These are phyloP conservation scores for Oxytropis ochrocephala DNA, from an alignment of 306 rosid genomes.

Conservation along the genomic window DNA sequence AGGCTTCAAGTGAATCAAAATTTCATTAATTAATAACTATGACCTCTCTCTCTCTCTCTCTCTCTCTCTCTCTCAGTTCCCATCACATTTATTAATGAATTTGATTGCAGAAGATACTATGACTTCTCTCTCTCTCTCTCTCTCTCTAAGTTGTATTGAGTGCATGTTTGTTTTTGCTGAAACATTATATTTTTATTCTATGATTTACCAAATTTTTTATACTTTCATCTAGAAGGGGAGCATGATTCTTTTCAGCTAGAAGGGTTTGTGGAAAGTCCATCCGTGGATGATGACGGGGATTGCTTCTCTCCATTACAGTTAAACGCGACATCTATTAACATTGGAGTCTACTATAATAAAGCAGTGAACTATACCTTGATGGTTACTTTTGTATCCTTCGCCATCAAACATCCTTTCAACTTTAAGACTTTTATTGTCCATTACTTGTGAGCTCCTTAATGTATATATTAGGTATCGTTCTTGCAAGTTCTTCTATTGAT, in stretches of 20 bases:
- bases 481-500: constrained; percentile 95
- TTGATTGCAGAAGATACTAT: neutral
- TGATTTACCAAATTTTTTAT: constrained; percentile 19
- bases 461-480: constrained; percentile 66
- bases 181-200: neutral
- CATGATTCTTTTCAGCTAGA: constrained; percentile 70
- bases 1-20: neutral
- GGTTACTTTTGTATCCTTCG: constrained; percentile 99
- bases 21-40: too few relatives aligned
- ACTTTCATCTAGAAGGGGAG: constrained; percentile 55
- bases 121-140: neutral
- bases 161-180: neutral
- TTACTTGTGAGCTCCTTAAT: constrained; percentile 46
- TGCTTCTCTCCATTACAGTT: constrained; percentile 81
- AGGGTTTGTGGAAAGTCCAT: constrained; percentile 93
- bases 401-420: neutral
- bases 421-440: constrained; percentile 22
- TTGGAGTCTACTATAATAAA: constrained; percentile 90
- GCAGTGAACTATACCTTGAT: constrained; percentile 98
- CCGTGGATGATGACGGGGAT: constrained; percentile 81
- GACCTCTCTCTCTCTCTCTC: too few relatives aligned
- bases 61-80: too few relatives aligned
- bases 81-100: neutral
- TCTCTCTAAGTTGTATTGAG: neutral
- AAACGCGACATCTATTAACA: constrained; percentile 85